A percentile compares a stretch with the other conserved stretches of the same genome.
These are phyloP conservation scores for Ceratobasidium sp. DNA, from an alignment of 1,284 basidiomycete genomes.

Conservation along the genomic window DNA sequence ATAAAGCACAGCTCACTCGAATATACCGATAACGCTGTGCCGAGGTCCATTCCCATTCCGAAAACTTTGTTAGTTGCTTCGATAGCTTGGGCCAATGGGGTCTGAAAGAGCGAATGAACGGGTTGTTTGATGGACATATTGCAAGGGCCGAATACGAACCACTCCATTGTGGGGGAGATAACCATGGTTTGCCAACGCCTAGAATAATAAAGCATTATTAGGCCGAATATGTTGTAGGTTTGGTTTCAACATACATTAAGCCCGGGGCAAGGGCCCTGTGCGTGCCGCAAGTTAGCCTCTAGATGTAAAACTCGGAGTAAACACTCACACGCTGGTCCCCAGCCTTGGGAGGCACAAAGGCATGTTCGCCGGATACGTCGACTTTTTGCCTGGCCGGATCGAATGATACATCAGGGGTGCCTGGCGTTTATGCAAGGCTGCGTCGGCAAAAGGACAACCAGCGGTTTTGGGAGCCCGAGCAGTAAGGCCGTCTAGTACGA, in stretches of 20 bases:
- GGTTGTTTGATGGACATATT: not conserved
- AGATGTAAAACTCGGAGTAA: not conserved
- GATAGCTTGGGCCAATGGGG: not conserved
- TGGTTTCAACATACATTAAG: constrained; percentile 10
- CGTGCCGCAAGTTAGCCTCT: not conserved
- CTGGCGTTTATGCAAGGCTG: constrained; percentile 9
- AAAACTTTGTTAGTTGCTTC: constrained; percentile 11
- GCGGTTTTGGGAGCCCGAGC: not conserved
- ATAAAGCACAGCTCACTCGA: not conserved
- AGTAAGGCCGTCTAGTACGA: not conserved
- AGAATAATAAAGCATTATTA: not conserved
- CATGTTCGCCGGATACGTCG: constrained; percentile 5
- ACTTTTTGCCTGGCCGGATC: constrained; percentile 27
- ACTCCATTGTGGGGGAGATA: constrained; percentile 14
- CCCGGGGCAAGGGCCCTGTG: constrained; percentile 21
- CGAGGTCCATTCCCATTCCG: constrained; percentile 5
- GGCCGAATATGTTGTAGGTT: not conserved
- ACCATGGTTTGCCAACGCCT: constrained; percentile 29
- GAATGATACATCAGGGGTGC: not conserved
- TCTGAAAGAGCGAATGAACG: not conserved
- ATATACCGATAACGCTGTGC: not conserved
- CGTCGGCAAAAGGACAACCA: constrained; percentile 22
- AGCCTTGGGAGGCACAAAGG: constrained; percentile 18
- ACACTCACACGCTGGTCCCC: constrained; percentile 14
- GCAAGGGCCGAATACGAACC: not conserved